Evolutionary conservation across 345 rosid genomes (phyloP).

Genomic region (Gossypium herbaceum): DNA sequence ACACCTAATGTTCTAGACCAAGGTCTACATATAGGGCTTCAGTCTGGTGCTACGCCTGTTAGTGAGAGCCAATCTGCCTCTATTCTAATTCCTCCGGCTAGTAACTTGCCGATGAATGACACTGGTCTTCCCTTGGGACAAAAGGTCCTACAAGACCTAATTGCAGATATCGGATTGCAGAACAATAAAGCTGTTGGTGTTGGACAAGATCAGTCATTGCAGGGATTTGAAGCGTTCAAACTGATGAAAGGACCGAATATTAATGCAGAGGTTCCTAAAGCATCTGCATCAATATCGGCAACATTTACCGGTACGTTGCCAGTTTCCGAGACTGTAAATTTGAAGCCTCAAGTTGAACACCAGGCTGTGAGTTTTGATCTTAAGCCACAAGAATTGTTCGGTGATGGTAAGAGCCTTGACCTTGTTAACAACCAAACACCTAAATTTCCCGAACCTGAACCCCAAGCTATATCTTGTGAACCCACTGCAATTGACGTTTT

Average conservation of each 20-base stretch:
- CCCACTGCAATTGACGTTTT: constrained; percentile 17
- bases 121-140: constrained; percentile 25
- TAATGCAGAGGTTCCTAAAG: constrained; percentile 26
- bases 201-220: constrained; percentile 24
- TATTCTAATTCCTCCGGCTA: constrained; percentile 19
- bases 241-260: constrained; percentile 21
- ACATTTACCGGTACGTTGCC: constrained; percentile 27
- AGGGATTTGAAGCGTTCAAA: constrained; percentile 27
- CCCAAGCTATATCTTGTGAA: constrained; percentile 16
- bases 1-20: constrained; percentile 23
- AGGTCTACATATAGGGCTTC: constrained; percentile 20
- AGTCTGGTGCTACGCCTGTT: constrained; percentile 18
- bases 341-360: constrained; percentile 26
- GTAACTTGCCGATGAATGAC: constrained; percentile 28
- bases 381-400: constrained; percentile 17
- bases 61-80: constrained; percentile 31
- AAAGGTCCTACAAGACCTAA: constrained; percentile 13
- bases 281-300: constrained; percentile 18
- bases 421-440: constrained; percentile 22
- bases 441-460: constrained; percentile 21
- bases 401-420: constrained; percentile 20
- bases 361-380: constrained; percentile 29
- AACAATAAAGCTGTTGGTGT: constrained; percentile 20
- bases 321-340: constrained; percentile 19
- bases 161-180: constrained; percentile 28